Evolutionary conservation across 2,329 filamentous ascomycete species (phyloP).

Genomic region (Diaporthe aspalathi): DNA sequence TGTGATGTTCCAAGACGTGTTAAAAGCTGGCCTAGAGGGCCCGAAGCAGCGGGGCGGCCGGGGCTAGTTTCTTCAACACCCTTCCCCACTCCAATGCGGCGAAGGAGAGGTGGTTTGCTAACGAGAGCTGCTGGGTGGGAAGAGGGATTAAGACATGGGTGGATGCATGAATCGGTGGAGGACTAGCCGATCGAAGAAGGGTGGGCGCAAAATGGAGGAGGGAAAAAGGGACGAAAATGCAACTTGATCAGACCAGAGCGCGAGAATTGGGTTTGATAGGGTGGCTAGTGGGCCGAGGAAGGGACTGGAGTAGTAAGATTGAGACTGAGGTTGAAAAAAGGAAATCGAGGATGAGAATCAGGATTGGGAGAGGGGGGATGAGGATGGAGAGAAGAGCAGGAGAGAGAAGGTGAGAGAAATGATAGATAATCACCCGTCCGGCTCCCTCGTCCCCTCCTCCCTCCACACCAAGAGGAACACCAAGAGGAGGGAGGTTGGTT

Average conservation of each 20-base stretch:
- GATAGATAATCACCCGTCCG: too few species aligned
- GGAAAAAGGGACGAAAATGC: slow-evolving; percentile 10
- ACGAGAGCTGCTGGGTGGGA: background rate
- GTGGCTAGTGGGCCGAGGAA: background rate
- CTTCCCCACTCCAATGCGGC: slow-evolving; percentile 28
- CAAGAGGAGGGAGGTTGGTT: too few species aligned
- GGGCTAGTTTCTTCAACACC: slow-evolving; percentile 32
- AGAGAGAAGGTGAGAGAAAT: background rate
- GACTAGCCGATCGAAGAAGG: slow-evolving; percentile 1
- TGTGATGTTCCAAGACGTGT: slow-evolving; percentile 26
- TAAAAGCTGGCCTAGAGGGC: slow-evolving; percentile 19
- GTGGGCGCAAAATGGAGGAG: background rate
- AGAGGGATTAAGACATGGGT: slow-evolving; percentile 1
- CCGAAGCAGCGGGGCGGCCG: slow-evolving; percentile 23
- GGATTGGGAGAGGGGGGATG: too few species aligned
- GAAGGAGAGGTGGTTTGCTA: background rate
- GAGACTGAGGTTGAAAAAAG: background rate
- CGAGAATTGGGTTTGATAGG: slow-evolving; percentile 4
- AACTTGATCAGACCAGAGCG: background rate
- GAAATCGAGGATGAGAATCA: background rate
- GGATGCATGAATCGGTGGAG: slow-evolving; percentile 21
- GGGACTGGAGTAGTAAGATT: background rate
- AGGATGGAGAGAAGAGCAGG: background rate
- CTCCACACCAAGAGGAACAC: background rate
- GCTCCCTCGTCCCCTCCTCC: background rate